Percentiles rank a stretch among this genome's conserved stretches.
phyloP scores from a whole-genome alignment of 805 yeast genomes.

The Metschnikowia gelsemii region DNA sequence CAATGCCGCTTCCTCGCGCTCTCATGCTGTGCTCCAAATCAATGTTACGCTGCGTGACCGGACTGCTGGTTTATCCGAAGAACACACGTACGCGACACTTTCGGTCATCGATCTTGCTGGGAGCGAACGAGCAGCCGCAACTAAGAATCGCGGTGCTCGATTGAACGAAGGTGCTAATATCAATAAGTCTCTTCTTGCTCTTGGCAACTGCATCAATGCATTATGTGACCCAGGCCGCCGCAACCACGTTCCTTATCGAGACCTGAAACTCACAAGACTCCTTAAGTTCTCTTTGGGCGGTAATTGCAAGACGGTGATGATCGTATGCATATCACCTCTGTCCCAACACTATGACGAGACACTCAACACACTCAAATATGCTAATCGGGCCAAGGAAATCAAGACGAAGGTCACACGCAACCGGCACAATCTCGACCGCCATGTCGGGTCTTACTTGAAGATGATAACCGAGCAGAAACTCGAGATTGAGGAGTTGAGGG shows the following conservation, averaged over 20 bases:
- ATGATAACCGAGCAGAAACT: constrained; percentile 79
- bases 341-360: constrained; percentile 90
- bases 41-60: constrained; percentile 61
- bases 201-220: constrained; percentile 94
- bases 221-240: constrained; percentile 68
- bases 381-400: constrained; percentile 87
- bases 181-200: constrained; percentile 80
- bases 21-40: constrained; percentile 90
- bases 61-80: constrained; percentile 61
- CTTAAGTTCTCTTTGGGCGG: constrained; percentile 91
- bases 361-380: constrained; percentile 84
- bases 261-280: constrained; percentile 83
- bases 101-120: constrained; percentile 94
- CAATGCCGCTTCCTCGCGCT: constrained; percentile 84
- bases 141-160: constrained; percentile 78
- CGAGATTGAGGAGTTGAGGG: constrained; percentile 67
- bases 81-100: constrained; percentile 74
- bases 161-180: constrained; percentile 92
- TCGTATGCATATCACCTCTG: constrained; percentile 89
- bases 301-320: constrained; percentile 93
- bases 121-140: constrained; percentile 89
- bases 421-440: constrained; percentile 72
- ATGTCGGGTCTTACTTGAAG: constrained; percentile 79
- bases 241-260: constrained; percentile 85
- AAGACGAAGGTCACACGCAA: constrained; percentile 77